These are phyloP conservation scores for Botrytis medusae DNA, from an alignment of 2,329 filamentous ascomycete genomes.

Conservation along the genomic window DNA sequence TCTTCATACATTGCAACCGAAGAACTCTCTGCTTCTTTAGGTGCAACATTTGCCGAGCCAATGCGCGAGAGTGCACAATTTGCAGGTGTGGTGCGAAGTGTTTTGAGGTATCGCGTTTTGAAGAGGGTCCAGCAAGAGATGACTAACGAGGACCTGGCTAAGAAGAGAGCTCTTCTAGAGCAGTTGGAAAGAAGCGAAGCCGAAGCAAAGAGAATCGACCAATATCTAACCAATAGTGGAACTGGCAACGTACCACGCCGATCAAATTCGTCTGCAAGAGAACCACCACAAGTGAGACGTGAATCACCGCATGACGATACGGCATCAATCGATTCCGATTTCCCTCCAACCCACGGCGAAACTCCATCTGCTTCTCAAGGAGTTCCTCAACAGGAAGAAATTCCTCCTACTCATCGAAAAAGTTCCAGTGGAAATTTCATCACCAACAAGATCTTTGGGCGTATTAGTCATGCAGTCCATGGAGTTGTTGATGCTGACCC, in stretches of 20 bases:
- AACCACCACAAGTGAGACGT: constrained; percentile 47
- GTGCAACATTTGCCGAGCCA: constrained; percentile 91
- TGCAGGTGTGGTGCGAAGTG: constrained; percentile 85
- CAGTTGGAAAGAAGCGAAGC: constrained; percentile 91
- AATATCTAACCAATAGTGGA: constrained; percentile 78
- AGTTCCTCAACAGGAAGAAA: constrained; percentile 53
- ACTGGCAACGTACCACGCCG: constrained; percentile 62
- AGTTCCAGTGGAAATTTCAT: constrained; percentile 85
- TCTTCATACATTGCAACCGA: constrained; percentile 95
- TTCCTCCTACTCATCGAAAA: constrained; percentile 67
- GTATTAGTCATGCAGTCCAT: constrained; percentile 91
- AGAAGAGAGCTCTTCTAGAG: constrained; percentile 79
- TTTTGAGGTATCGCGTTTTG: constrained; percentile 84
- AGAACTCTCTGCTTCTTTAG: constrained; percentile 83
- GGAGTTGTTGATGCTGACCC: constrained; percentile 96
- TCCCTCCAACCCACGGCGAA: constrained; percentile 84
- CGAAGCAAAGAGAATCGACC: constrained; percentile 89
- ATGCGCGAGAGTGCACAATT: constrained; percentile 99
- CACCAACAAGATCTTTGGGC: constrained; percentile 89
- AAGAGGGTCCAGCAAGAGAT: constrained; percentile 98
- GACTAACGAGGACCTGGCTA: constrained; percentile 88
- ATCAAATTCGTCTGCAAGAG: constrained; percentile 59
- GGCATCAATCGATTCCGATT: constrained; percentile 92
- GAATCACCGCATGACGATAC: constrained; percentile 71
- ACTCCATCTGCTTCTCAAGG: constrained; percentile 74